Conservation (phyloP, 495 filamentous ascomycete species). For the Glutinoglossum americanum region DNA sequence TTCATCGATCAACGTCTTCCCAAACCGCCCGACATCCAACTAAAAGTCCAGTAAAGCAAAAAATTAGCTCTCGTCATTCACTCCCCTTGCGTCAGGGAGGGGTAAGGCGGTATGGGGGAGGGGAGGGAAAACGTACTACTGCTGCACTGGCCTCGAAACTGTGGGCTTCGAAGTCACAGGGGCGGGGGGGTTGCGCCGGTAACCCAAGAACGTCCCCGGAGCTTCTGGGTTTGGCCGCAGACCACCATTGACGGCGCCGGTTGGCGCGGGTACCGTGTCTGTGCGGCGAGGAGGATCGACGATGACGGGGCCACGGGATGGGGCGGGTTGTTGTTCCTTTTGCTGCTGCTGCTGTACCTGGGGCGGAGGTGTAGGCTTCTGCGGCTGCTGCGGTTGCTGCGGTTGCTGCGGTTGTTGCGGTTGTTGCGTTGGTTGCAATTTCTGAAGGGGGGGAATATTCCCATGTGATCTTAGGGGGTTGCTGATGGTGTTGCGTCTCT, state of each 20-base stretch:
- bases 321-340: background rate
- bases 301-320: background rate
- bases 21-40: background rate
- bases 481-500: background rate
- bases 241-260: background rate
- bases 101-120: no score
- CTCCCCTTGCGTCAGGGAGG: background rate
- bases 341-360: background rate
- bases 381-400: background rate
- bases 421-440: no score
- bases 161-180: background rate
- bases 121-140: background rate
- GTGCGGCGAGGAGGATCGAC: background rate
- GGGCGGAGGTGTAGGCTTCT: background rate
- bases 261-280: background rate
- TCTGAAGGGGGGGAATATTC: background rate
- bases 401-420: background rate
- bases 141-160: background rate
- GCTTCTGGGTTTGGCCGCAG: background rate
- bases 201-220: background rate
- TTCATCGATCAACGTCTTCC: background rate
- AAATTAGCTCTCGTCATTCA: background rate
- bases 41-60: no score
- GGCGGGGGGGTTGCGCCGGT: background rate
- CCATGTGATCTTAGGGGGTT: background rate